These are phyloP conservation scores for Rhizoclosmatium sp. DNA, from an alignment of 192 early-diverging fungal genomes.

Conservation along the genomic window DNA sequence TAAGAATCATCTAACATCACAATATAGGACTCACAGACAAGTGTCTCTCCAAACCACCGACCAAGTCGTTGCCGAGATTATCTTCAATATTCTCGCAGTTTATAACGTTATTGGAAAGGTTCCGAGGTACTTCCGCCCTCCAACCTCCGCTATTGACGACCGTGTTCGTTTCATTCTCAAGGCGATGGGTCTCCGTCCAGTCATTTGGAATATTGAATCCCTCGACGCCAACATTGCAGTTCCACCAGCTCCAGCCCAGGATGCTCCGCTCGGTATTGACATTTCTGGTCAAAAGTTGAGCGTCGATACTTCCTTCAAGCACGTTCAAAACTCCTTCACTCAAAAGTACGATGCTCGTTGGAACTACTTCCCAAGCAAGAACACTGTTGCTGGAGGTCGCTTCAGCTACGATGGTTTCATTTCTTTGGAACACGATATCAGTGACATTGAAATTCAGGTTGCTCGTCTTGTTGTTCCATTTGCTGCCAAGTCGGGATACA, in stretches of 20 bases:
- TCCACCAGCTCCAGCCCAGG: neutral
- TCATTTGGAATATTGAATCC: conserved; percentile 56
- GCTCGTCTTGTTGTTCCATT: neutral
- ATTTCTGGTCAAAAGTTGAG: neutral
- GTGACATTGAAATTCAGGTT: conserved; percentile 6
- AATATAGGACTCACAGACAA: conserved; percentile 26
- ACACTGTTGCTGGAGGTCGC: neutral
- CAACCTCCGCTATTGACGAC: conserved; percentile 59
- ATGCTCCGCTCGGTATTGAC: conserved; percentile 16
- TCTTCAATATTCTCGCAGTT: conserved; percentile 35
- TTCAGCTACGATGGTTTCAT: conserved; percentile 37
- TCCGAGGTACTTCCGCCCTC: conserved; percentile 69
- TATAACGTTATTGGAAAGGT: conserved; percentile 42
- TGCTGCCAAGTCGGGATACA: conserved; percentile 10
- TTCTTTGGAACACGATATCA: conserved; percentile 38
- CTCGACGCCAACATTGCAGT: conserved; percentile 32
- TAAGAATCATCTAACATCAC: neutral
- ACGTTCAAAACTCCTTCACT: conserved; percentile 8
- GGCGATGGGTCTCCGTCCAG: conserved; percentile 60
- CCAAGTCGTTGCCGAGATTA: conserved; percentile 30
- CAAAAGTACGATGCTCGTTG: conserved; percentile 27
- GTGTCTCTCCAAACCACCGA: conserved; percentile 20
- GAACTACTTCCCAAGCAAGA: conserved; percentile 26
- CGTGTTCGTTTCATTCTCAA: conserved; percentile 62
- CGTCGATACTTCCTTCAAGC: neutral